These are phyloP conservation scores for Croton laevigatus DNA, from an alignment of 441 rosid species.

Conservation along the genomic window DNA sequence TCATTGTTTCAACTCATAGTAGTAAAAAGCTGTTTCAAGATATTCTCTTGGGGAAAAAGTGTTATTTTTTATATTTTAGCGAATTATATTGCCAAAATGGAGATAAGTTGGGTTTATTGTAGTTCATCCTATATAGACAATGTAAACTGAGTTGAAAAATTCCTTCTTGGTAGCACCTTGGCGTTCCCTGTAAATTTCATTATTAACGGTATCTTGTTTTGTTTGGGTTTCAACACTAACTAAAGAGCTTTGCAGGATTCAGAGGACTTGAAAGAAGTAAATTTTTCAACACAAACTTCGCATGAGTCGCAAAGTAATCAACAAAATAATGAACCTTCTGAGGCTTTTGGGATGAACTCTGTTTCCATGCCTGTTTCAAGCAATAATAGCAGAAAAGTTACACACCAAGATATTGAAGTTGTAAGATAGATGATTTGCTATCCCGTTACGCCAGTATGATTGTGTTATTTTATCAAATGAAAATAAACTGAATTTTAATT, in stretches of 20 bases:
- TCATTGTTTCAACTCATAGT: not conserved
- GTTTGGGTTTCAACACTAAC: not conserved
- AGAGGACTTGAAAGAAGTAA: not conserved
- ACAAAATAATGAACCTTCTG: not conserved
- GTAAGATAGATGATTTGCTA: constrained; percentile 7
- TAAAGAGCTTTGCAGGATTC: constrained; percentile 8
- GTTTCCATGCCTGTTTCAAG: constrained; percentile 9
- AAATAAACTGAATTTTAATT: not conserved
- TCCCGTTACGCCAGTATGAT: not conserved
- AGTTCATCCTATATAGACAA: not conserved
- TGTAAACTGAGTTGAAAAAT: not conserved
- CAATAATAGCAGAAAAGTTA: not conserved
- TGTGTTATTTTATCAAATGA: not conserved
- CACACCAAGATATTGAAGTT: constrained; percentile 16
- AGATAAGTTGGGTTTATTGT: not conserved
- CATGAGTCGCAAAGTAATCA: not conserved
- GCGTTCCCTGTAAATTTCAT: not conserved
- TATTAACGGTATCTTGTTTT: not conserved
- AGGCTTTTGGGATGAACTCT: not conserved
- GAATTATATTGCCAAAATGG: not conserved
- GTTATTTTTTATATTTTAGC: not conserved
- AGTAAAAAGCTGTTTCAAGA: not conserved
- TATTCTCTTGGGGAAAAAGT: not conserved
- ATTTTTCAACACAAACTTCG: not conserved
- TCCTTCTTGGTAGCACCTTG: not conserved